Conservation (phyloP, 768 basidiomycete genomes). For the Omphalotus guepiniiformis region DNA sequence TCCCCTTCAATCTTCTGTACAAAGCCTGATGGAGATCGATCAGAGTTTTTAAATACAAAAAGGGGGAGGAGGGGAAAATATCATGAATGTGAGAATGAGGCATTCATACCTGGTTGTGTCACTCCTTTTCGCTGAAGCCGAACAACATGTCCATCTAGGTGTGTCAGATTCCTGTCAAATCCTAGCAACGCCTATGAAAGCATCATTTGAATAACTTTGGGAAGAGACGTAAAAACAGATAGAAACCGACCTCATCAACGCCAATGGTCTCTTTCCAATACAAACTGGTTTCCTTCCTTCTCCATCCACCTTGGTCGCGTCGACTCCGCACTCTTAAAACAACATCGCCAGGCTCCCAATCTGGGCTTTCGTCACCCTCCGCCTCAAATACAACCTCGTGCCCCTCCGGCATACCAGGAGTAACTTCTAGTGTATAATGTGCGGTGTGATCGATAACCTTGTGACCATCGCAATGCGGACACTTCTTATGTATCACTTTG, state of each 20-base stretch:
- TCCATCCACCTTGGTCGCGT: slow-evolving; percentile 76
- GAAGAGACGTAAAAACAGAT: background rate
- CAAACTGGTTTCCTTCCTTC: slow-evolving; percentile 84
- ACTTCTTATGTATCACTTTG: slow-evolving; percentile 67
- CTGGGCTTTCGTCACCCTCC: slow-evolving; percentile 94
- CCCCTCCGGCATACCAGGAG: slow-evolving; percentile 88
- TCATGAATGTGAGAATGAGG: background rate
- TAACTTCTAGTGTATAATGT: slow-evolving; percentile 52
- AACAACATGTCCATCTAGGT: slow-evolving; percentile 84
- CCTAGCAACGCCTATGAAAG: slow-evolving; percentile 80
- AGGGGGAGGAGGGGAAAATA: no score
- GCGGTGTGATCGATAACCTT: slow-evolving; percentile 82
- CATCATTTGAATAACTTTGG: slow-evolving; percentile 2
- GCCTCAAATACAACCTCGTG: slow-evolving; percentile 92
- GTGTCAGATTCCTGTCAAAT: slow-evolving; percentile 89
- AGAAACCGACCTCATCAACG: slow-evolving; percentile 72
- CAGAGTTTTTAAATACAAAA: background rate
- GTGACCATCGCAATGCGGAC: slow-evolving; percentile 76
- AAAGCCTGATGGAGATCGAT: slow-evolving; percentile 49
- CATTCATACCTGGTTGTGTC: slow-evolving; percentile 78
- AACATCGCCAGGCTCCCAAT: slow-evolving; percentile 95
- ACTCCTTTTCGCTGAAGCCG: slow-evolving; percentile 68
- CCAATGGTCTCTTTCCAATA: slow-evolving; percentile 93
- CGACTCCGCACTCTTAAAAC: slow-evolving; percentile 79
- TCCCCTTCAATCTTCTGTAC: slow-evolving; percentile 85